Percentiles rank a stretch among this genome's conserved stretches.
These are phyloP conservation scores for Corylus heterophylla DNA, from an alignment of 306 rosid genomes.

Conservation along the genomic window DNA sequence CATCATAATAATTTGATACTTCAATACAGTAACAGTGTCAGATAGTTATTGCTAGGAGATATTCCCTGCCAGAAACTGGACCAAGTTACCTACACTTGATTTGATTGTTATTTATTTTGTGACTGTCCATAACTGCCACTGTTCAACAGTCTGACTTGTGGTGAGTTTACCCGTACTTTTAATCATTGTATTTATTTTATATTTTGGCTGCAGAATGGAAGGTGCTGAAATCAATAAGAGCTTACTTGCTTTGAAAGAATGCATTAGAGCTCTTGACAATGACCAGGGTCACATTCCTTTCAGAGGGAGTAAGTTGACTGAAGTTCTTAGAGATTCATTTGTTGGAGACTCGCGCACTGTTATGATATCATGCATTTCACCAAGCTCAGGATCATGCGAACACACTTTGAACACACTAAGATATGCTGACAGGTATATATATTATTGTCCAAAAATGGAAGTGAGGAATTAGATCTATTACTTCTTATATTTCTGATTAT, in stretches of 20 bases:
- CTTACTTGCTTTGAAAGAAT: constrained; percentile 78
- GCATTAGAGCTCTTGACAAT: constrained; percentile 85
- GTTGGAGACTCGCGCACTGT: constrained; percentile 86
- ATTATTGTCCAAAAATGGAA: constrained; percentile 6
- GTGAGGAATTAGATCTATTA: constrained; percentile 1
- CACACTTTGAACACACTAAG: constrained; percentile 86
- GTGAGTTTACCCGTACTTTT: neutral
- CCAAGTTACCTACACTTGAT: constrained; percentile 5
- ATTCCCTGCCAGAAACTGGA: constrained; percentile 17
- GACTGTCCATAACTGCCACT: neutral
- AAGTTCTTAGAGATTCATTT: constrained; percentile 85
- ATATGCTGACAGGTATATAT: constrained; percentile 77
- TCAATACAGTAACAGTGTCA: neutral
- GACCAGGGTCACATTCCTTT: constrained; percentile 92
- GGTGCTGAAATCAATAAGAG: constrained; percentile 93
- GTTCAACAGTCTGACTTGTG: constrained; percentile 13
- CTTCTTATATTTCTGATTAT: constrained; percentile 18
- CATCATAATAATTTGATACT: constrained; percentile 2
- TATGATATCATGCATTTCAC: constrained; percentile 89
- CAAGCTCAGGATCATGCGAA: constrained; percentile 85
- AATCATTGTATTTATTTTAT: neutral
- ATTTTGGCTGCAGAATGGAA: constrained; percentile 62
- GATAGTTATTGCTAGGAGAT: constrained; percentile 23
- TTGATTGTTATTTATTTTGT: neutral
- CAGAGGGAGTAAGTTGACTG: constrained; percentile 89